Percentiles rank a stretch among this genome's conserved stretches.
Conservation (phyloP, 257 asterid species). For the Verbena officinalis region DNA sequence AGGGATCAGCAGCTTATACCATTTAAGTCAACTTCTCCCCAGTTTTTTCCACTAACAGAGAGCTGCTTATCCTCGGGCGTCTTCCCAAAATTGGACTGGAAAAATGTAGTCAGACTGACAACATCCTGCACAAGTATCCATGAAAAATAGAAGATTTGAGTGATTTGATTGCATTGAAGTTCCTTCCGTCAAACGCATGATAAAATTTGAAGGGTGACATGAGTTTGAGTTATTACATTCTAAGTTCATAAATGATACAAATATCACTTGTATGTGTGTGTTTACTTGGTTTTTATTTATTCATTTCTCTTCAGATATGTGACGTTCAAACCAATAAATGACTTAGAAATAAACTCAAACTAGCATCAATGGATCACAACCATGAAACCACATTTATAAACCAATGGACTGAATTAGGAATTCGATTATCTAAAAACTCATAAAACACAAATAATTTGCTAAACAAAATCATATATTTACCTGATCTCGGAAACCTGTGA, state of each 20-base stretch:
- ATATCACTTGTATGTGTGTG: too few species aligned
- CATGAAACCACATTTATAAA: conserved; percentile 5
- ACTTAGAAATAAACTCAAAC: conserved; percentile 4
- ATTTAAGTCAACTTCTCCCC: conserved; percentile 95
- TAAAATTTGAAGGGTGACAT: conserved; percentile 10
- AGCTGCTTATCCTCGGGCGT: conserved; percentile 95
- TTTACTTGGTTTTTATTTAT: background rate
- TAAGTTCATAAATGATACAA: background rate
- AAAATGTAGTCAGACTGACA: conserved; percentile 61
- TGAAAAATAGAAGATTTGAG: conserved; percentile 13
- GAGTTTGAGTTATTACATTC: background rate
- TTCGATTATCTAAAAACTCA: conserved; percentile 4
- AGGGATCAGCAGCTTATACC: conserved; percentile 56
- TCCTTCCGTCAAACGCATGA: conserved; percentile 18
- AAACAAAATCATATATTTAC: conserved; percentile 32
- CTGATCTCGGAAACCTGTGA: conserved; percentile 95
- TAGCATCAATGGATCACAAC: conserved; percentile 8
- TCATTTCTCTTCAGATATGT: background rate
- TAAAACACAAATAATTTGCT: background rate
- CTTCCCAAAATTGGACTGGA: conserved; percentile 69
- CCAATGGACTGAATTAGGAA: background rate
- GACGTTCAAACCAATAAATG: conserved; percentile 1
- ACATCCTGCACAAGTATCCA: conserved; percentile 69
- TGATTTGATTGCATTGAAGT: background rate
- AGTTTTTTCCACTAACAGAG: conserved; percentile 92